phyloP scores from a whole-genome alignment of 345 rosid genomes.

The Aurinia saxatilis region DNA sequence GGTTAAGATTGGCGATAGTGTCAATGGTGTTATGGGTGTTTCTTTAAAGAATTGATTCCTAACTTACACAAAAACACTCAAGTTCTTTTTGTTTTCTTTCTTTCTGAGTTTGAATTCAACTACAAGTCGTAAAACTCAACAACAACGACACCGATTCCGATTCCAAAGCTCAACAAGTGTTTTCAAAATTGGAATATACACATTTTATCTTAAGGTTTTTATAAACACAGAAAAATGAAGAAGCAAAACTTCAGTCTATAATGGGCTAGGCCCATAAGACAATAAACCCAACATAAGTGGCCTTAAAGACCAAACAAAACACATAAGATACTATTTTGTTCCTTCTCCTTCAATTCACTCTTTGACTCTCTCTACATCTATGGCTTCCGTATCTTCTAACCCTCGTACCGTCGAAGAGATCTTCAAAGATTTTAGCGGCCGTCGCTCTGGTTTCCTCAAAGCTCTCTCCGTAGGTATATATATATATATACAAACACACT shows the following conservation, averaged over 20 bases:
- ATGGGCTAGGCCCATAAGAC: constrained; percentile 8
- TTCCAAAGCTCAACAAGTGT: too few species aligned
- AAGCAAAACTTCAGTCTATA: not conserved
- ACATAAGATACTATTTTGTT: not conserved
- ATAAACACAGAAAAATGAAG: too few species aligned
- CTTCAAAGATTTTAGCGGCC: constrained; percentile 58
- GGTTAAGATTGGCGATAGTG: too few species aligned
- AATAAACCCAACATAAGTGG: not conserved
- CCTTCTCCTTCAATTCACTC: not conserved
- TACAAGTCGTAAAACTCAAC: too few species aligned
- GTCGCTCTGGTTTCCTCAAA: constrained; percentile 69
- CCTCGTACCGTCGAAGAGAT: constrained; percentile 80
- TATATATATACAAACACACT: not conserved
- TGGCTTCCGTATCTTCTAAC: constrained; percentile 42
- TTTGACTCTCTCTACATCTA: not conserved
- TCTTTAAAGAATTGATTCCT: too few species aligned
- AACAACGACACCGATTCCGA: too few species aligned
- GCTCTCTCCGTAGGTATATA: constrained; percentile 69
- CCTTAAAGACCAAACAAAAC: not conserved
- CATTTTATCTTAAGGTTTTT: too few species aligned
- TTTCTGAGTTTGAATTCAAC: too few species aligned
- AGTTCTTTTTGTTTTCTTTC: too few species aligned
- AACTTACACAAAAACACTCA: too few species aligned
- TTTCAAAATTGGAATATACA: too few species aligned
- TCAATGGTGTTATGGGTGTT: too few species aligned